phyloP scores from a whole-genome alignment of 805 yeast genomes.

The Metschnikowia peoriensis region DNA sequence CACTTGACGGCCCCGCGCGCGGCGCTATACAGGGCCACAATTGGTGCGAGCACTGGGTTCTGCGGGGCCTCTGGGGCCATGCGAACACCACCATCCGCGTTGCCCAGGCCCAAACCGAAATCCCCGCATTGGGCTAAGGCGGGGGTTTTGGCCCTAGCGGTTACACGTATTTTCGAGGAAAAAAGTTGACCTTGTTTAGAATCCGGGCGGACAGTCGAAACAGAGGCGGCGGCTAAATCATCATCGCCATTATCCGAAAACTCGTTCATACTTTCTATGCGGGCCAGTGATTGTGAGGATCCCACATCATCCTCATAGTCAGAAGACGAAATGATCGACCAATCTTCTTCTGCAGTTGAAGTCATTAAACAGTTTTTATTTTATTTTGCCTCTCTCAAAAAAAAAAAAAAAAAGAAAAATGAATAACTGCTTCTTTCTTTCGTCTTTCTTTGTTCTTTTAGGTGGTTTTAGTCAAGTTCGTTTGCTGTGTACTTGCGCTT shows the following conservation, averaged over 20 bases:
- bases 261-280: neutral
- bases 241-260: neutral
- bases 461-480: neutral
- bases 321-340: conserved; percentile 46
- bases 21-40: neutral
- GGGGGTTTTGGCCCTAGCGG: neutral
- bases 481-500: neutral
- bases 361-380: neutral
- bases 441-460: neutral
- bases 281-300: conserved; percentile 1
- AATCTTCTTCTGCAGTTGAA: conserved; percentile 36
- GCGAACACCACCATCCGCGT: neutral
- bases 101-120: neutral
- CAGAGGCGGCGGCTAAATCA: conserved; percentile 6
- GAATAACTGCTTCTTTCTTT: neutral
- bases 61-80: neutral
- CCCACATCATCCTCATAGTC: conserved; percentile 34
- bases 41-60: neutral
- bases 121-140: neutral
- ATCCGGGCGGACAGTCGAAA: conserved; percentile 4
- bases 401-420: no score
- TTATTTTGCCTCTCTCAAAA: neutral
- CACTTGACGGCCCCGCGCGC: neutral
- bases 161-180: neutral
- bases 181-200: neutral